Conservation (phyloP, 257 asterid genomes). For the Scutellaria baicalensis region DNA sequence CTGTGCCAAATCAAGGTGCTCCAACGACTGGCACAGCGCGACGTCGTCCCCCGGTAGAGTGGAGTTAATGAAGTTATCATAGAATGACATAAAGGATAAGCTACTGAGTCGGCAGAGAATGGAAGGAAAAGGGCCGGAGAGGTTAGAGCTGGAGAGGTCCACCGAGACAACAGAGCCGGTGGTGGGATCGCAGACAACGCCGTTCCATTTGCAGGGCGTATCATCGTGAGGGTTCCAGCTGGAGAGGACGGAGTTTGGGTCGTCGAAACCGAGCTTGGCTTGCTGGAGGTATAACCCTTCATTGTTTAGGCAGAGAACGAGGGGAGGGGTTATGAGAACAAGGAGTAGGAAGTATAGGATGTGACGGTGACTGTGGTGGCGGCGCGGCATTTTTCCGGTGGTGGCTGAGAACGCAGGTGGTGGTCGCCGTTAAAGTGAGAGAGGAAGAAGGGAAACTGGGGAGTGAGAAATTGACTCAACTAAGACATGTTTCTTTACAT, state of each 20-base stretch:
- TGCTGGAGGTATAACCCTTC: slow-evolving; percentile 58
- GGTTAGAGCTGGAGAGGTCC: slow-evolving; percentile 71
- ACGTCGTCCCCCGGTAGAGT: slow-evolving; percentile 41
- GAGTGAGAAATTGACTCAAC: slow-evolving; percentile 12
- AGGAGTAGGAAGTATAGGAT: slow-evolving; percentile 15
- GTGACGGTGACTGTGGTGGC: slow-evolving; percentile 6
- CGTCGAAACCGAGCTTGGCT: slow-evolving; percentile 63
- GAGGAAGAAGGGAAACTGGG: slow-evolving; percentile 3
- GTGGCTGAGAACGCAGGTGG: background rate
- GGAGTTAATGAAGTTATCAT: slow-evolving; percentile 68
- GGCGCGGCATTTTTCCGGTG: slow-evolving; percentile 27
- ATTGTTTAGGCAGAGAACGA: slow-evolving; percentile 42
- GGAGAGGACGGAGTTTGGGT: slow-evolving; percentile 62
- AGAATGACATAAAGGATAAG: slow-evolving; percentile 53
- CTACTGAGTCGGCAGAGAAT: slow-evolving; percentile 57
- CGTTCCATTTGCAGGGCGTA: slow-evolving; percentile 79
- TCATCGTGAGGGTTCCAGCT: slow-evolving; percentile 56
- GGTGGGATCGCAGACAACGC: slow-evolving; percentile 55
- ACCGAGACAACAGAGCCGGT: slow-evolving; percentile 46
- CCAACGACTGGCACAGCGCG: slow-evolving; percentile 46
- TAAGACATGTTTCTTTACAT: slow-evolving; percentile 29
- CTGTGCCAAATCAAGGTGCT: slow-evolving; percentile 83
- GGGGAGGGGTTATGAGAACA: slow-evolving; percentile 19
- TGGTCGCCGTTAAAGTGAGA: background rate
- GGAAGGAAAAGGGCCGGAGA: slow-evolving; percentile 82